Base-by-base conservation (phyloP, 2,329 filamentous ascomycete genomes). In the Huntiella bhutanensis region DNA sequence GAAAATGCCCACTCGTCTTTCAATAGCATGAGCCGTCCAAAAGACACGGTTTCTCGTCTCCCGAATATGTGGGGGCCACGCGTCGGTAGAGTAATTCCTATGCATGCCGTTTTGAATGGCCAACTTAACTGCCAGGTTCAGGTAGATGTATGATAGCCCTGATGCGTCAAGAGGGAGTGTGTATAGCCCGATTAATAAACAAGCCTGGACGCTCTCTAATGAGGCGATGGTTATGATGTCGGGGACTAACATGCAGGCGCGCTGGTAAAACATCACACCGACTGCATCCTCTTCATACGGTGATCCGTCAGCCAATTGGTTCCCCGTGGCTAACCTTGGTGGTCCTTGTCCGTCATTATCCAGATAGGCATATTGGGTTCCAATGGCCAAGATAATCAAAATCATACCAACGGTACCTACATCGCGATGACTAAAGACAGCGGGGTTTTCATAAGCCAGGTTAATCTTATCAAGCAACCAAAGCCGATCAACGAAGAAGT, bases 71-170 rank as follows among this genome's bases (percentile, higher is more conserved):
- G 64, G 58, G 28, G 68, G 65, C 8, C 72, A 59, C 0, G 62
- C 65, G 43, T 65, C 63, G 1, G 65, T 67, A 1, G 63, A 58
- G 48, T 67, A 69, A 46, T 62, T 66, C 42, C 71, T 61, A 52
- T 75, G 71, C 70, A 75, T 73, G 7, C 71, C 71, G 53, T 75
- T 75, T 50, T 74, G 70, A 11, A 75, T 72, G 1, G 70, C 71
- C 49, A 75, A 59, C 49, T 71, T 73, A 37, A 74, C 59, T 2
- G 69, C 68, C 10, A 75, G 55, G 5, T 69, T 70, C 41, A 73
- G 61, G 51, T 75, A 75, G 2, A 69, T 70, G 51, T 73, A 75
- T 2, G 68, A 68, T 15, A 75, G 55, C 0, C 71, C 71, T 1
- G 69, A 70, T 0, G 71, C 67, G 53, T 75, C 71, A 0, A 74